phyloP scores from a whole-genome alignment of 208 protist species.

The Wallacemonas rigidus region DNA sequence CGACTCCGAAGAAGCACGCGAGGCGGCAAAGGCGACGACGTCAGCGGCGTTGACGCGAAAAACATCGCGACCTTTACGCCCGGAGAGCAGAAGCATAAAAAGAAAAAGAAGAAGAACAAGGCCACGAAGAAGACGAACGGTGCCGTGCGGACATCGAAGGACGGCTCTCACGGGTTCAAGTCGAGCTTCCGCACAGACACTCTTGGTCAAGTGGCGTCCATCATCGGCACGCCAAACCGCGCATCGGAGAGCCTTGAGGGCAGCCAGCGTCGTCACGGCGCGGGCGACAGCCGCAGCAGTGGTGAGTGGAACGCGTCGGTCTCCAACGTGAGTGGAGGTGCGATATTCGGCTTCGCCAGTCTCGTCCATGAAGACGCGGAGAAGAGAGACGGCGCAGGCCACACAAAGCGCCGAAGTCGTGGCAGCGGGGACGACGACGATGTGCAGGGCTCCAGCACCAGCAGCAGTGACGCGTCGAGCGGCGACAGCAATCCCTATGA shows the following conservation, averaged over 20 bases:
- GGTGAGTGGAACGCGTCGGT: conserved; percentile 11
- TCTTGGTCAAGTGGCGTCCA: background rate
- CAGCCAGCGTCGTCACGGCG: background rate
- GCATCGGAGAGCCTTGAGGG: background rate
- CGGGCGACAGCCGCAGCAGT: background rate
- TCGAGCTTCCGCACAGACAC: background rate
- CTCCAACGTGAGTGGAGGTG: background rate
- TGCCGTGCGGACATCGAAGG: no score
- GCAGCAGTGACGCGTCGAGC: background rate
- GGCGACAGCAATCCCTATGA: background rate
- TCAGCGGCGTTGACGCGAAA: no score
- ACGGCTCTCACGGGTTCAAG: background rate
- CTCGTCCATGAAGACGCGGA: background rate
- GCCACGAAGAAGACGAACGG: no score
- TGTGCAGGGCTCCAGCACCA: background rate
- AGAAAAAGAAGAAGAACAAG: no score
- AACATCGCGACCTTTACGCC: background rate
- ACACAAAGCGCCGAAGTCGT: background rate
- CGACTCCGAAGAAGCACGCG: background rate
- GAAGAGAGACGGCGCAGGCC: background rate
- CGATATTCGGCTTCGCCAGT: conserved; percentile 1
- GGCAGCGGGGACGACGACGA: conserved; percentile 7
- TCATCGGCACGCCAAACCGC: background rate
- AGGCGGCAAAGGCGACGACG: background rate
- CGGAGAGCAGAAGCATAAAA: background rate